These are phyloP conservation scores for Stramenopiles sp. DNA, from an alignment of 352 stramenopile genomes.

Conservation along the genomic window DNA sequence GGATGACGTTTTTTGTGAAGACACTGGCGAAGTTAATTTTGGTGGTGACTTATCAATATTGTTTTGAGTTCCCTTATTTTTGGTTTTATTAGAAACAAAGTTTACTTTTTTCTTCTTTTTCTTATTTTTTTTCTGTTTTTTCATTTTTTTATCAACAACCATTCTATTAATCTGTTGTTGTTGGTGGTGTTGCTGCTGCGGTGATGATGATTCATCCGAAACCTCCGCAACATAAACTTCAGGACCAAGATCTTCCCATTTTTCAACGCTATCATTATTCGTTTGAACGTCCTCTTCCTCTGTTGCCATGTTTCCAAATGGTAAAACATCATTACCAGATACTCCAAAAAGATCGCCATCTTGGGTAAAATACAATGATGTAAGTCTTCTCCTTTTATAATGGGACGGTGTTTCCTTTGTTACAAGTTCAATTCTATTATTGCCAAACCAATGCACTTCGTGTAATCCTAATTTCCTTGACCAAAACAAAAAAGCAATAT, in stretches of 20 bases:
- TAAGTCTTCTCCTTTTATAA: neutral
- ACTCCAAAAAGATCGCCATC: conserved; percentile 1
- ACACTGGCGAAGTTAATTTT: too few species aligned
- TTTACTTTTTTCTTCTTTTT: neutral
- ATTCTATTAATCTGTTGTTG: too few species aligned
- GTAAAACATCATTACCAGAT: neutral
- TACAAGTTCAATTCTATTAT: neutral
- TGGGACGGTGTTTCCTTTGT: neutral
- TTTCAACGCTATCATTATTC: neutral
- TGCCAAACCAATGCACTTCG: conserved; percentile 4
- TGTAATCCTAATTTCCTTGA: neutral
- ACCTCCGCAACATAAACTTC: neutral
- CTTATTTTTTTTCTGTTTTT: neutral
- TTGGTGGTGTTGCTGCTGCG: too few species aligned
- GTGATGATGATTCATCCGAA: too few species aligned
- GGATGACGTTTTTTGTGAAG: too few species aligned
- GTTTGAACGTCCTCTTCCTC: neutral
- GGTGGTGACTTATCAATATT: too few species aligned
- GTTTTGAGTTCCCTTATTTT: too few species aligned
- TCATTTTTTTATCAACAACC: too few species aligned
- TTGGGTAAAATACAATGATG: neutral
- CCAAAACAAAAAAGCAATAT: conserved; percentile 9
- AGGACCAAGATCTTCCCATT: neutral
- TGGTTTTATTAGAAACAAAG: neutral
- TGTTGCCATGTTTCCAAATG: neutral